These are phyloP conservation scores for Saccharomycodes ludwigii DNA, from an alignment of 805 yeast species.

Conservation along the genomic window DNA sequence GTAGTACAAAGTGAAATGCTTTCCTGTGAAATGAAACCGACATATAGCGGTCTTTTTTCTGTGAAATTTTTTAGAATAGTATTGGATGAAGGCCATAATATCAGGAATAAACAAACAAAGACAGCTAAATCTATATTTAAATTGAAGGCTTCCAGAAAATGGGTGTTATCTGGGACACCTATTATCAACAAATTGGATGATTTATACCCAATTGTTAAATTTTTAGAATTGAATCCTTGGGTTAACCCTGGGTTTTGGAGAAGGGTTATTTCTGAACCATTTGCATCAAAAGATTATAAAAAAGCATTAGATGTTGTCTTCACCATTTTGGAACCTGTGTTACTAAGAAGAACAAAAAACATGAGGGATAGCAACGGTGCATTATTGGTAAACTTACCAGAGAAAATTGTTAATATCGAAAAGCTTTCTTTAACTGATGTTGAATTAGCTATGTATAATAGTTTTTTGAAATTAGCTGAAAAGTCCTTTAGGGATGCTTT, in stretches of 20 bases:
- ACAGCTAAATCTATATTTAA: slow-evolving; percentile 70
- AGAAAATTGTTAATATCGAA: slow-evolving; percentile 60
- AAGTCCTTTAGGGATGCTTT: slow-evolving; percentile 46
- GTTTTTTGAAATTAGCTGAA: slow-evolving; percentile 57
- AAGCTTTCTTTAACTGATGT: slow-evolving; percentile 50
- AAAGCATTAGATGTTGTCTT: slow-evolving; percentile 78
- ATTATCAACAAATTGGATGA: slow-evolving; percentile 83
- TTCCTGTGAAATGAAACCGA: slow-evolving; percentile 20
- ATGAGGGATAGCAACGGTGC: slow-evolving; percentile 69
- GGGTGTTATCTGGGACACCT: slow-evolving; percentile 92
- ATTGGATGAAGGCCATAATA: slow-evolving; percentile 84
- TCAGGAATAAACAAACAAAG: slow-evolving; percentile 65
- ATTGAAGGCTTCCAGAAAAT: slow-evolving; percentile 50
- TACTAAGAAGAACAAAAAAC: slow-evolving; percentile 73
- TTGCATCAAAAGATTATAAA: slow-evolving; percentile 56
- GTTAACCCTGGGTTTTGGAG: slow-evolving; percentile 76
- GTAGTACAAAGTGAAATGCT: slow-evolving; percentile 70
- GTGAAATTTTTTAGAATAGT: slow-evolving; percentile 66
- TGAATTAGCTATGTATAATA: slow-evolving; percentile 55
- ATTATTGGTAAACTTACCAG: slow-evolving; percentile 64
- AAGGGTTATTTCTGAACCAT: slow-evolving; percentile 71
- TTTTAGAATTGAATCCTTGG: slow-evolving; percentile 83
- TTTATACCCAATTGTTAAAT: slow-evolving; percentile 63
- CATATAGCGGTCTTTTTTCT: slow-evolving; percentile 47
- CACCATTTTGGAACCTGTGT: slow-evolving; percentile 70